phyloP scores from a whole-genome alignment of 345 rosid genomes.

The Cardamine chenopodiifolia region DNA sequence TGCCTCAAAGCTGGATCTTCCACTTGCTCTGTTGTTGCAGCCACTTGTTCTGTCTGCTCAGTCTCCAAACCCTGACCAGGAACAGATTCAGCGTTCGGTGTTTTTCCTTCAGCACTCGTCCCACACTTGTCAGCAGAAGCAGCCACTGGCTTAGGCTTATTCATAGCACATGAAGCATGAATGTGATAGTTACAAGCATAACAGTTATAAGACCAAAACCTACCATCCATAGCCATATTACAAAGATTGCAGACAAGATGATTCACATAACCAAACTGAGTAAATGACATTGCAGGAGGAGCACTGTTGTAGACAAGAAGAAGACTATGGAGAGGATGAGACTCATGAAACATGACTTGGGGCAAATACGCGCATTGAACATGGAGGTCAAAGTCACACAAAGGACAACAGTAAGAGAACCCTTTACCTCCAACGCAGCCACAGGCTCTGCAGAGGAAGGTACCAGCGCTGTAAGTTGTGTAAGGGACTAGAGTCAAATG shows the following conservation, averaged over 20 bases:
- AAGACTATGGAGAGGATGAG: constrained; percentile 43
- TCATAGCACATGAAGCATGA: constrained; percentile 44
- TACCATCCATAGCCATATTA: constrained; percentile 37
- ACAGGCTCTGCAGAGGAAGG: constrained; percentile 43
- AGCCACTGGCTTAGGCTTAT: constrained; percentile 18
- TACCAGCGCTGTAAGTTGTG: constrained; percentile 38
- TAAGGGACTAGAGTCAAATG: constrained; percentile 44
- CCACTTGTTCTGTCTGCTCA: constrained; percentile 4
- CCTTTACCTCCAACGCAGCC: constrained; percentile 39
- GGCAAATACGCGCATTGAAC: constrained; percentile 45
- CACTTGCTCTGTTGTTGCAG: constrained; percentile 23
- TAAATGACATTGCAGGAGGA: constrained; percentile 22
- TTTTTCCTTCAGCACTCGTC: constrained; percentile 16
- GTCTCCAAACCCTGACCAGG: constrained; percentile 17
- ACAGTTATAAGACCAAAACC: constrained; percentile 51
- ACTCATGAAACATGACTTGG: constrained; percentile 27
- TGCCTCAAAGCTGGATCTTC: constrained; percentile 42
- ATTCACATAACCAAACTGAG: constrained; percentile 32
- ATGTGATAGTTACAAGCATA: constrained; percentile 40
- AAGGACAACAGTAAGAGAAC: constrained; percentile 45
- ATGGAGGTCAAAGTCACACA: constrained; percentile 53
- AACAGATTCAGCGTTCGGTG: constrained; percentile 24
- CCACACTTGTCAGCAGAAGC: constrained; percentile 16
- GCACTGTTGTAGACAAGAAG: constrained; percentile 42
- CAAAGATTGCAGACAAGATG: constrained; percentile 37